A percentile compares a stretch with the other conserved stretches of the same genome.
phyloP scores from a whole-genome alignment of 345 rosid species.

The Rhodomyrtus tomentosa region DNA sequence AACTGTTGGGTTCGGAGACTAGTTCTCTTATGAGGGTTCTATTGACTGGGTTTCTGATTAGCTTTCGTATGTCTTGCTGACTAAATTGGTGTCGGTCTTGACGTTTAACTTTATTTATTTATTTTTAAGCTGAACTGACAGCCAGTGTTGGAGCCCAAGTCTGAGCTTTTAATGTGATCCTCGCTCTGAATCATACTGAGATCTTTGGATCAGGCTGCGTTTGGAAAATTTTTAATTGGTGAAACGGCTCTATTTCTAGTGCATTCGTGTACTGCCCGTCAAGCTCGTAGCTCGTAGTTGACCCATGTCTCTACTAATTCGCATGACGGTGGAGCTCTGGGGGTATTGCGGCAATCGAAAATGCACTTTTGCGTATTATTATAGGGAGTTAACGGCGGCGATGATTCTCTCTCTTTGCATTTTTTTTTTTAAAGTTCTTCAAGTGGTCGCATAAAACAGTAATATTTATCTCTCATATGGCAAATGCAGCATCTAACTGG shows the following conservation, averaged over 20 bases:
- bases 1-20: not conserved
- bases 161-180: not conserved
- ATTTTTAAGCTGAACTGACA: not conserved
- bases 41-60: not conserved
- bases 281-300: not conserved
- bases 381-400: not conserved
- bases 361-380: not conserved
- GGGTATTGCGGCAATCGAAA: not conserved
- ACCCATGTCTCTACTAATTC: not conserved
- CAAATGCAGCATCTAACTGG: not conserved
- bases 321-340: not conserved
- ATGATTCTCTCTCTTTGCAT: not conserved
- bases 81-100: not conserved
- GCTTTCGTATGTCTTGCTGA: not conserved
- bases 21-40: not conserved
- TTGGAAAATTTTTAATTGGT: not conserved
- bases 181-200: not conserved
- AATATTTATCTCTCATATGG: not conserved
- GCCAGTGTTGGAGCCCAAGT: not conserved
- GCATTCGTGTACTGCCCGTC: not conserved
- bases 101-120: not conserved
- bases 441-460: not conserved
- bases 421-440: not conserved
- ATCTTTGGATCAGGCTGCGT: not conserved
- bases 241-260: not conserved